These are phyloP conservation scores for Dioscorea cayenensis DNA, from an alignment of 116 monocot species.

Conservation along the genomic window DNA sequence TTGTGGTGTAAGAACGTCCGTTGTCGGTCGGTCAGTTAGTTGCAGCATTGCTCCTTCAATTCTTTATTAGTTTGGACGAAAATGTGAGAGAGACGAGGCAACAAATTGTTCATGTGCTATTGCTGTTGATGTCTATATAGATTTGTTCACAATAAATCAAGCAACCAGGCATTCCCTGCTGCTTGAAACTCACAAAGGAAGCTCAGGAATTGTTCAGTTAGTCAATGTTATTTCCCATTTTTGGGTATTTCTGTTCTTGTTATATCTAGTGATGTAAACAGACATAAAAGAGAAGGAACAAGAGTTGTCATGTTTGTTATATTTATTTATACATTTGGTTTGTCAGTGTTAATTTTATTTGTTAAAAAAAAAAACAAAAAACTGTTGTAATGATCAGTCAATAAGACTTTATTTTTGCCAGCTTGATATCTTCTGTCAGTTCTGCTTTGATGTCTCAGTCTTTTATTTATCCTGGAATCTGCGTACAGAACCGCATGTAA, in stretches of 20 bases:
- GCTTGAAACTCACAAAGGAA: background rate
- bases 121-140: conserved; percentile 28
- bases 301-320: background rate
- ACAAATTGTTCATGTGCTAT: conserved; percentile 18
- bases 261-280: conserved; percentile 6
- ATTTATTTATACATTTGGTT: background rate
- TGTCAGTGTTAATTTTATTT: background rate
- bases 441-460: too few species aligned
- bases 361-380: background rate
- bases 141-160: conserved; percentile 44
- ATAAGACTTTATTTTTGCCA: background rate
- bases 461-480: too few species aligned
- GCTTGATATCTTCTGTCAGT: background rate
- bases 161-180: conserved; percentile 17
- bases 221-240: conserved; percentile 9
- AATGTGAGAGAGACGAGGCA: conserved; percentile 1
- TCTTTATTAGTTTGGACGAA: conserved; percentile 44
- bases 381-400: background rate
- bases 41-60: conserved; percentile 20
- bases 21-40: background rate
- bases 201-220: background rate
- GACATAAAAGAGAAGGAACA: too few species aligned
- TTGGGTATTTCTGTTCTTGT: background rate
- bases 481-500: too few species aligned
- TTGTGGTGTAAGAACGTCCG: conserved; percentile 9